Evolutionary conservation across 805 yeast genomes (phyloP).

Genomic region (Lipomyces orientalis): DNA sequence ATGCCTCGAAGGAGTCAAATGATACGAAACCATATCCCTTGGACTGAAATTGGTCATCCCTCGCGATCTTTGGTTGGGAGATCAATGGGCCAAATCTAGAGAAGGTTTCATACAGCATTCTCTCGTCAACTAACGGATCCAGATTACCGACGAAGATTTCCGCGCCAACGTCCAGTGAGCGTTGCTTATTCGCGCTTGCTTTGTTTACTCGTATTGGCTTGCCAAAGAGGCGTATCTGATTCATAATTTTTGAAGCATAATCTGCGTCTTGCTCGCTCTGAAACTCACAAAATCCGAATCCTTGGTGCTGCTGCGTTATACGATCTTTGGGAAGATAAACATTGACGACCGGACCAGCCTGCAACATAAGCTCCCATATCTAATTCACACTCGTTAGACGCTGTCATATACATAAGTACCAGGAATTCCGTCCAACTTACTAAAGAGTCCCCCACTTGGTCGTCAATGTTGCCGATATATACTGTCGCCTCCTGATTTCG

Average conservation of each 20-base stretch:
- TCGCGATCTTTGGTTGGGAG: constrained; percentile 55
- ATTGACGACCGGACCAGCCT: constrained; percentile 76
- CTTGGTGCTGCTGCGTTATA: constrained; percentile 72
- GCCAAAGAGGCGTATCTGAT: constrained; percentile 66
- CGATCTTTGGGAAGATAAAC: constrained; percentile 82
- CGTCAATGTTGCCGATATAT: constrained; percentile 83
- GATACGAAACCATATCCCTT: constrained; percentile 72
- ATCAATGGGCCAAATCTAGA: constrained; percentile 69
- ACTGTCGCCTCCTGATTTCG: constrained; percentile 67
- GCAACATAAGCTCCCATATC: constrained; percentile 81
- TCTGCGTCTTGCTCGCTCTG: constrained; percentile 64
- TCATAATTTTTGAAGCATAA: constrained; percentile 65
- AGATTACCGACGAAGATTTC: constrained; percentile 73
- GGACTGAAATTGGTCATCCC: constrained; percentile 54
- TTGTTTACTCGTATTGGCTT: constrained; percentile 64
- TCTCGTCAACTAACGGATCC: constrained; percentile 68
- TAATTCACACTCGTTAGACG: neutral
- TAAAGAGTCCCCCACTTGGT: constrained; percentile 69
- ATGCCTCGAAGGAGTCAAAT: constrained; percentile 65
- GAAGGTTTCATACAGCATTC: constrained; percentile 62
- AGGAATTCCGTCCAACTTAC: constrained; percentile 14
- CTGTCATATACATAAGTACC: neutral
- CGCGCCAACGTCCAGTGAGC: constrained; percentile 59
- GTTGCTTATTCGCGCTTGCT: constrained; percentile 48
- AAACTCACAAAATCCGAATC: constrained; percentile 87